Evolutionary conservation across 2,329 filamentous ascomycete genomes (phyloP).

Genomic region (Ceratocystis harringtonii): DNA sequence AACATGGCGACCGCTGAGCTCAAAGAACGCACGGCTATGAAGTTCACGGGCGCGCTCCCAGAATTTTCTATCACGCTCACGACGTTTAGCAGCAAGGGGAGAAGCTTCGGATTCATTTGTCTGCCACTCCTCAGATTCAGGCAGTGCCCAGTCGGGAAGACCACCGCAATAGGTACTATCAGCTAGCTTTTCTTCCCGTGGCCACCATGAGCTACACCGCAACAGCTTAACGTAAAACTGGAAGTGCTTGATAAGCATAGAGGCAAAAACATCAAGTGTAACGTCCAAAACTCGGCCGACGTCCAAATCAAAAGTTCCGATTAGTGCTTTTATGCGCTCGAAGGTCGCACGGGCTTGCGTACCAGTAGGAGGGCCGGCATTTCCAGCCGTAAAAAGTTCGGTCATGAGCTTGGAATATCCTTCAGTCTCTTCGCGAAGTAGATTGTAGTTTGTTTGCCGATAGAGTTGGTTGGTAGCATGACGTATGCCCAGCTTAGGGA

Average conservation of each 20-base stretch:
- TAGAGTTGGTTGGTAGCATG: conserved; percentile 89
- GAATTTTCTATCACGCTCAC: conserved; percentile 56
- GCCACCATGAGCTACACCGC: conserved; percentile 93
- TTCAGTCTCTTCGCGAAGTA: conserved; percentile 87
- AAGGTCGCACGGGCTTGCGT: conserved; percentile 74
- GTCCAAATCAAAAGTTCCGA: conserved; percentile 93
- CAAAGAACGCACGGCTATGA: conserved; percentile 75
- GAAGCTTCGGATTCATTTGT: conserved; percentile 55
- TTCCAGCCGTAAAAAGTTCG: conserved; percentile 82
- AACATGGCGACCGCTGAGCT: conserved; percentile 60
- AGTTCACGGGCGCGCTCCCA: conserved; percentile 65
- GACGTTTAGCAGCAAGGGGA: conserved; percentile 39
- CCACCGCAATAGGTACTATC: conserved; percentile 38
- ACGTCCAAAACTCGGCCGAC: conserved; percentile 90
- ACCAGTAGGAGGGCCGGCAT: conserved; percentile 54
- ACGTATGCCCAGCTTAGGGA: conserved; percentile 66
- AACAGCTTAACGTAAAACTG: conserved; percentile 91
- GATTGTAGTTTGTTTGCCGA: conserved; percentile 90
- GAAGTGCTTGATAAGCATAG: conserved; percentile 80
- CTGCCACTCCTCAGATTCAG: conserved; percentile 48
- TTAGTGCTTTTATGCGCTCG: conserved; percentile 81
- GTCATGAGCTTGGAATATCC: conserved; percentile 94
- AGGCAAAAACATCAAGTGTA: conserved; percentile 86
- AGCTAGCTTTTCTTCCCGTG: conserved; percentile 39
- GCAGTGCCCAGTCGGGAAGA: conserved; percentile 74